These are phyloP conservation scores for Logfia minima DNA, from an alignment of 129 eudicot species.

Conservation along the genomic window DNA sequence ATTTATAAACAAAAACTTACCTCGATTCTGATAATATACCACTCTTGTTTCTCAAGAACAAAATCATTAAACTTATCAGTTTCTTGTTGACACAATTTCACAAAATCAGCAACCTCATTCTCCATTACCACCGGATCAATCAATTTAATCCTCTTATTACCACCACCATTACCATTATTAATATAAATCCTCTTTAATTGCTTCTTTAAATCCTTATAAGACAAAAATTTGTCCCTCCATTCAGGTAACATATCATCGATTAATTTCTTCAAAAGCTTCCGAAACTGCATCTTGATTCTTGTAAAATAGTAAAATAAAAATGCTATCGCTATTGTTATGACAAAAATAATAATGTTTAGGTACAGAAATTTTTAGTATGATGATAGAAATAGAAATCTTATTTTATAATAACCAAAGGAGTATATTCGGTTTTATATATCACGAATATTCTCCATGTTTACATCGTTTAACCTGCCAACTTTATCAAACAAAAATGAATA, in stretches of 20 bases:
- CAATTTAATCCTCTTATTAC: conserved; percentile 44
- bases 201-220: conserved; percentile 64
- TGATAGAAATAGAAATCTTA: no score
- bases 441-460: conserved; percentile 20
- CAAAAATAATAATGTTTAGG: background rate
- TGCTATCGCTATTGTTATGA: background rate
- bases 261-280: conserved; percentile 45
- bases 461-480: conserved; percentile 12
- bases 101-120: conserved; percentile 50
- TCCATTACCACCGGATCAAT: conserved; percentile 26
- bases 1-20: conserved; percentile 27
- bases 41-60: conserved; percentile 67
- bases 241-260: conserved; percentile 63
- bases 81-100: conserved; percentile 50
- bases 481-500: background rate
- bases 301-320: background rate
- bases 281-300: conserved; percentile 47
- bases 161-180: conserved; percentile 24
- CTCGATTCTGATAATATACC: conserved; percentile 53
- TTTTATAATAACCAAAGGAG: conserved; percentile 9
- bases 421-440: conserved; percentile 15
- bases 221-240: conserved; percentile 67
- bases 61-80: conserved; percentile 60
- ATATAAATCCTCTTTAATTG: conserved; percentile 47
- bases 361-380: background rate